Evolutionary conservation across 1,284 basidiomycete genomes (phyloP), one percentile per base, ranked within the genome.

Genomic region (Singerocomus inundabilis): DNA sequence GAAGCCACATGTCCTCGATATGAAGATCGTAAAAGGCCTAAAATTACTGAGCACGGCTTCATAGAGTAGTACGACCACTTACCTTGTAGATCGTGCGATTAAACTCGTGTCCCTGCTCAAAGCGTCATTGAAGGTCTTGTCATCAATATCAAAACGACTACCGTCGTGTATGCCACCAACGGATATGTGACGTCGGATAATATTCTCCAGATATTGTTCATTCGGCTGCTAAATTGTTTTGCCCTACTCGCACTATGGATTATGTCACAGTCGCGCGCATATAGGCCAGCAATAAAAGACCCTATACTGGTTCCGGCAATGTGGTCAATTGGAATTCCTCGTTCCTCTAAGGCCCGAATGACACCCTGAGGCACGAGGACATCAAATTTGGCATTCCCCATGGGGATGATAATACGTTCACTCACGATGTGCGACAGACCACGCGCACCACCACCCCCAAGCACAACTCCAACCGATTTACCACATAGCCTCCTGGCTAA

Each of bases 1-100:
- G 96, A 5, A 99, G 78, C 97, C 96, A 99, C 88, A 97, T 96
- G 71, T 97, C 93, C 72, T 98, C 95, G 48, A 99, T 98, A 68
- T 97, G 93, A 37, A 93, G 84, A 64, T 93, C 91, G 63, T 93
- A 95, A 66, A 98, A 96, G 3, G 85, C 80, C 82, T 85, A 10
- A n/a, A n/a, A 46, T 16, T 3, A 21, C 18, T 62, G 13, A 60
- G 48, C n/a, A 42, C 40, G 16, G 29, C 30, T 21, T 45, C 9
- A 13, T 11, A 24, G 35, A 33, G 32, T 18, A 18, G 12, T 8
- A 21, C 4, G 16, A 46, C n/a, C 24, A 47, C 54, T 54, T 61
- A 82, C 86, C 75, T 93, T 91, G 71, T 90, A 93, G 48, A 93
- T 81, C 6, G 83, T 78, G 28, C 91, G 79, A 64, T 93, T 91